Evolutionary conservation across 1,284 basidiomycete genomes (phyloP), one percentile per base, ranked within the genome.

Genomic region (Phaffia rhodozyma): DNA sequence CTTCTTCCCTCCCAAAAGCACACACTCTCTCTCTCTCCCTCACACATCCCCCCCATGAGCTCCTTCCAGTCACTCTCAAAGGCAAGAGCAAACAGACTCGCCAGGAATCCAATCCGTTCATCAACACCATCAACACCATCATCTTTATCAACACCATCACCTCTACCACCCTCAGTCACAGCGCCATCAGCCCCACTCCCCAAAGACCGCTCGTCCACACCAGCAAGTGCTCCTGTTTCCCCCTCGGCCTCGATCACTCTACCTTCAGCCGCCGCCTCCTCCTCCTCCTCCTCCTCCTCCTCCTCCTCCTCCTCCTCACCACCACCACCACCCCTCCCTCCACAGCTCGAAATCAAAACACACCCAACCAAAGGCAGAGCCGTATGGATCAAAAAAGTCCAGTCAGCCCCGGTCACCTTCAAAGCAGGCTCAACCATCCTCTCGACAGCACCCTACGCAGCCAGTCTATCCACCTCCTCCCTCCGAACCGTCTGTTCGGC

Each of bases 401-500:
- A 54, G 32, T 50, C 59, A 27, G 23, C 25, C 49, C 13, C 58
- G 29, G 23, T n/a, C 48, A 18, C 43, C 58, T 25, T 38, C 58
- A 20, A 9, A 18, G 9, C 49, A 91, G 88, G 89, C 16, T 76
- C 80, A 23, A 73, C 80, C 1, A 66, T 91, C 20, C 65, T 89
- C 23, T 73, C 79, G 2, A 70, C 81, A 2, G 76, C 78, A 55
- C 88, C 89, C 0, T 80, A 84, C 62, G 78, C 84, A 13, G 78
- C 82, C 21, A 83, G 83, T 0, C 79, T 93, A 21, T 87, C 87
- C 1, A 84, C 80, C n/a, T 72, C 75, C 20, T 79, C 82, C 68
- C 77, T 93, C 13, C 73, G 78, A 6, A 74, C 75, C 0, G 79
- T 84, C 71, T 93, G 91, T 69, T 86, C 87, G 0, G 77, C 76